Percentiles rank a stretch among this genome's conserved stretches.
Evolutionary conservation across 352 stramenopile genomes (phyloP).

Genomic region (Pythium oligandrum): DNA sequence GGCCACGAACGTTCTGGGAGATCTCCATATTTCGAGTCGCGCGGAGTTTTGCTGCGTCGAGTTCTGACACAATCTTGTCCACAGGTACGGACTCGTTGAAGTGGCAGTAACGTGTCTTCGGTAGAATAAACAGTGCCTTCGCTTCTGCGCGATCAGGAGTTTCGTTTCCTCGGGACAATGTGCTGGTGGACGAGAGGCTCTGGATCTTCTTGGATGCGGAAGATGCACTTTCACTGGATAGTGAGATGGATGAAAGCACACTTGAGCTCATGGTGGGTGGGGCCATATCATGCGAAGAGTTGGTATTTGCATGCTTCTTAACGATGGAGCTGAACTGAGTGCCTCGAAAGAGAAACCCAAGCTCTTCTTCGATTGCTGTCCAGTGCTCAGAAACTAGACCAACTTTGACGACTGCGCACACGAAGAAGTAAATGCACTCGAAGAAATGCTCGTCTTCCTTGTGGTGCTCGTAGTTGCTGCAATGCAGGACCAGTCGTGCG

Average conservation of each 20-base stretch:
- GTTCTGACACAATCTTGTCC: conserved; percentile 58
- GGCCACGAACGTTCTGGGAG: conserved; percentile 59
- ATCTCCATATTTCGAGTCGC: conserved; percentile 59
- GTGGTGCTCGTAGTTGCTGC: conserved; percentile 81
- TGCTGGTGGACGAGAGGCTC: conserved; percentile 23
- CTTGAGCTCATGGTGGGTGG: background rate
- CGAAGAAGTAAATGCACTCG: conserved; percentile 77
- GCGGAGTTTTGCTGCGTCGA: conserved; percentile 58
- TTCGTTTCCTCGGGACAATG: conserved; percentile 11
- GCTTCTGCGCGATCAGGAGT: background rate
- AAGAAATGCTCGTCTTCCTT: conserved; percentile 82
- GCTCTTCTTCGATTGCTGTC: conserved; percentile 56
- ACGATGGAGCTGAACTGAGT: conserved; percentile 67
- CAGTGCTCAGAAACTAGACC: conserved; percentile 49
- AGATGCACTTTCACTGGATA: background rate
- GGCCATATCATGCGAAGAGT: background rate
- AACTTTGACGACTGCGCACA: conserved; percentile 68
- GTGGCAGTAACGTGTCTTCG: conserved; percentile 38
- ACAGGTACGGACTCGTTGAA: conserved; percentile 59
- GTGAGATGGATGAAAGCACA: too few species aligned
- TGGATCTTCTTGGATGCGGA: conserved; percentile 36
- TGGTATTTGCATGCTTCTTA: conserved; percentile 19
- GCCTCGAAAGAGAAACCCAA: conserved; percentile 71
- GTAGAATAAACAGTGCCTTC: conserved; percentile 30
- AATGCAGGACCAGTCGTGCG: conserved; percentile 67